A percentile compares a stretch with the other conserved stretches of the same genome.
Conservation (phyloP, 2,329 filamentous ascomycete species). For the Biscogniauxia sp. region DNA sequence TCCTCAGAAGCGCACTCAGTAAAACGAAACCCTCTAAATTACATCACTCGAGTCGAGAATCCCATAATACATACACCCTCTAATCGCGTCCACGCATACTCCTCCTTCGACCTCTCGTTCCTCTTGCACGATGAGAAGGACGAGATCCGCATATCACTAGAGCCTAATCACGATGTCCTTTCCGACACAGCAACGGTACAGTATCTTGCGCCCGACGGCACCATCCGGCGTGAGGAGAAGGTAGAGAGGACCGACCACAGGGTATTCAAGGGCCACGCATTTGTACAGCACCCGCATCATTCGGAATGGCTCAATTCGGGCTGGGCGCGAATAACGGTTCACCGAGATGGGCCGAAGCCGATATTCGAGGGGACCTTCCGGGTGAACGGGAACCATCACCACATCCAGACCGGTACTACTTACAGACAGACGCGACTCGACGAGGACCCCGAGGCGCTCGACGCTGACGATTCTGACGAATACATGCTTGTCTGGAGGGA, state of each 20-base stretch:
- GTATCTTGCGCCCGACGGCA: slow-evolving; percentile 70
- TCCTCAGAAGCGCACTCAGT: slow-evolving; percentile 61
- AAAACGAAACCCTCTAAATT: slow-evolving; percentile 72
- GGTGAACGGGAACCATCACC: slow-evolving; percentile 77
- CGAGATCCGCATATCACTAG: slow-evolving; percentile 73
- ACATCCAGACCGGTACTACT: slow-evolving; percentile 72
- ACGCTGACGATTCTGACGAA: slow-evolving; percentile 59
- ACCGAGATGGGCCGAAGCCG: slow-evolving; percentile 71
- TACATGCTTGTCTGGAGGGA: slow-evolving; percentile 91
- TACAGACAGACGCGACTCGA: slow-evolving; percentile 71
- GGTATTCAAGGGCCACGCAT: slow-evolving; percentile 80
- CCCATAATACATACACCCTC: slow-evolving; percentile 75
- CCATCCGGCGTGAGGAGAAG: slow-evolving; percentile 61
- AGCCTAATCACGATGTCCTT: slow-evolving; percentile 90
- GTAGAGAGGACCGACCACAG: slow-evolving; percentile 73
- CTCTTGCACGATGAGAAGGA: slow-evolving; percentile 64
- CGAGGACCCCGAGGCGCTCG: slow-evolving; percentile 66
- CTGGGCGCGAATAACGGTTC: slow-evolving; percentile 80
- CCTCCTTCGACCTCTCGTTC: slow-evolving; percentile 83
- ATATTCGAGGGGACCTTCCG: slow-evolving; percentile 90
- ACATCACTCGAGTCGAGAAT: slow-evolving; percentile 71
- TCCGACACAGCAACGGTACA: slow-evolving; percentile 71
- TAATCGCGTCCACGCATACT: slow-evolving; percentile 74
- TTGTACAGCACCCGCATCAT: slow-evolving; percentile 59
- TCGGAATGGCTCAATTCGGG: slow-evolving; percentile 75